A percentile compares a stretch with the other conserved stretches of the same genome.
These are phyloP conservation scores for Russula sp. DNA, from an alignment of 768 basidiomycete species.

Conservation along the genomic window DNA sequence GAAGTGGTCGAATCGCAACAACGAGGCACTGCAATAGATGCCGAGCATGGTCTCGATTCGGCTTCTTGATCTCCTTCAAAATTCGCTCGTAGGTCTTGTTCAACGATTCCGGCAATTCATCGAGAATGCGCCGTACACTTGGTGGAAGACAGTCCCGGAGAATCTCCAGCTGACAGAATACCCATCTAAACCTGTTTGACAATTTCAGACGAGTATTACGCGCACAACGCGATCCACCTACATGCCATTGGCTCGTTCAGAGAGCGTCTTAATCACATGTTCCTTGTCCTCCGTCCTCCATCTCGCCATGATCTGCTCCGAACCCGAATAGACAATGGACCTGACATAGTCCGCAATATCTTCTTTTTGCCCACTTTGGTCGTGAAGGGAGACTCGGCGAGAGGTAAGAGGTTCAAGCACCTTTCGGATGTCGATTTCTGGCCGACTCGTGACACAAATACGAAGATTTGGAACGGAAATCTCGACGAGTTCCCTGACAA, in stretches of 20 bases:
- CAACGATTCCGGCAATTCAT: neutral
- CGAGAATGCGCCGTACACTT: neutral
- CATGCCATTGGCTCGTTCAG: neutral
- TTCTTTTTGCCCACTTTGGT: neutral
- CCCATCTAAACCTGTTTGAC: neutral
- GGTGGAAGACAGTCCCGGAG: conserved; percentile 6
- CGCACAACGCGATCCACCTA: neutral
- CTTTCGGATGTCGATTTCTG: neutral
- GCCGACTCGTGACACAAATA: neutral
- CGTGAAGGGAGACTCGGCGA: neutral
- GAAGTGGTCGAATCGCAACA: neutral
- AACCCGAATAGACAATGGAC: neutral
- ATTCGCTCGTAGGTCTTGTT: conserved; percentile 1
- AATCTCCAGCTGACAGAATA: neutral
- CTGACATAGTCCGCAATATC: neutral
- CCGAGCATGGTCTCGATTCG: neutral
- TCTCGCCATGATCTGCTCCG: neutral
- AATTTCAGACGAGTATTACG: neutral
- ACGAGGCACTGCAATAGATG: neutral
- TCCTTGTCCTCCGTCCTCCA: neutral
- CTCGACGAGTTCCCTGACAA: neutral
- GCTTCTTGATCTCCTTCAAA: neutral
- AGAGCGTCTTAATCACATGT: neutral
- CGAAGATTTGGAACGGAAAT: neutral
- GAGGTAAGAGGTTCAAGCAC: neutral